Evolutionary conservation across 176 grass and related monocot genomes (phyloP).

Genomic region (Tillandsia fasciculata): DNA sequence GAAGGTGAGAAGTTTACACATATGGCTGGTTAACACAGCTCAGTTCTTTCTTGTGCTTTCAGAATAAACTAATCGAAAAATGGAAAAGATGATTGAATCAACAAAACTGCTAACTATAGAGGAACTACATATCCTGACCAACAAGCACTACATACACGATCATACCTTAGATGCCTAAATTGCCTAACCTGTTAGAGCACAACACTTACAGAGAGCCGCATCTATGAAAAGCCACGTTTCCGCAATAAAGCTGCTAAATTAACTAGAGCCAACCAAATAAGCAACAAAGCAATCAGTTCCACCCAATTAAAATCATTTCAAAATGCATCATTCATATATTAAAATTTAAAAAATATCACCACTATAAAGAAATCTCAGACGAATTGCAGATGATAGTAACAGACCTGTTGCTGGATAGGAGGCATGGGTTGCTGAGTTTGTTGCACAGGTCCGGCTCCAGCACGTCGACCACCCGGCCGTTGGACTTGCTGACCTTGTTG

Average conservation of each 20-base stretch:
- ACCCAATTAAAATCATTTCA: too few species aligned
- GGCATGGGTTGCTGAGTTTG: constrained; percentile 51
- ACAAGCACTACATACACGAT: not conserved
- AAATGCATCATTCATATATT: not conserved
- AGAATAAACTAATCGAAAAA: not conserved
- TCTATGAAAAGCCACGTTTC: too few species aligned
- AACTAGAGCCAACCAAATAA: too few species aligned
- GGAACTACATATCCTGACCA: not conserved
- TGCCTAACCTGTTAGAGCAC: too few species aligned
- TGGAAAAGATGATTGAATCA: not conserved
- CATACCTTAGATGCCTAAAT: too few species aligned
- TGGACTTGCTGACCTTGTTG: constrained; percentile 57
- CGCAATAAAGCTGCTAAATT: too few species aligned
- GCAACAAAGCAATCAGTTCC: too few species aligned
- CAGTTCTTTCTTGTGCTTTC: not conserved
- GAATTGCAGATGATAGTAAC: not conserved
- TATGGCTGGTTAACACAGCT: not conserved
- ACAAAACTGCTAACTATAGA: not conserved
- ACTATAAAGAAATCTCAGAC: not conserved
- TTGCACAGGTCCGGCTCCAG: constrained; percentile 32
- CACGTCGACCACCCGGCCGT: constrained; percentile 35
- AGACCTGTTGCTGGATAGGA: constrained; percentile 44
- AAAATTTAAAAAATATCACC: not conserved
- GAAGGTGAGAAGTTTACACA: not conserved
- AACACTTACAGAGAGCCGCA: too few species aligned